Percentiles rank a stretch among this genome's conserved stretches.
phyloP scores from a whole-genome alignment of 1,284 basidiomycete genomes.

The Pseudozyma sp. region DNA sequence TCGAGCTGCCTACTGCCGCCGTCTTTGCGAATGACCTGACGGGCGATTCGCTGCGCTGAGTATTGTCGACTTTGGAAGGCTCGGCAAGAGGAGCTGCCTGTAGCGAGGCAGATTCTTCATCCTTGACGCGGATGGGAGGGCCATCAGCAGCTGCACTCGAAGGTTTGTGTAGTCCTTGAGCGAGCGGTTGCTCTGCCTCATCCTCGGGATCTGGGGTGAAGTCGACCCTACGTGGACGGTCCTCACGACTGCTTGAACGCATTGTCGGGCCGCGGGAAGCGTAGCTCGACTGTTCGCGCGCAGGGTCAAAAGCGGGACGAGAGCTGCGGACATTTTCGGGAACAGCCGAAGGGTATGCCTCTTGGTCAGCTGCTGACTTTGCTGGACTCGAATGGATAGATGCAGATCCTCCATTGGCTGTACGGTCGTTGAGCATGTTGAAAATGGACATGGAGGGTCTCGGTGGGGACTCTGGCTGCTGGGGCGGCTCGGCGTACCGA shows the following conservation, averaged over 20 bases:
- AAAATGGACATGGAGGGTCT: slow-evolving; percentile 53
- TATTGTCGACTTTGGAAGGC: not conserved
- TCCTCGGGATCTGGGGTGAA: slow-evolving; percentile 33
- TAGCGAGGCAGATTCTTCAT: slow-evolving; percentile 19
- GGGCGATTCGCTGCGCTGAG: slow-evolving; percentile 2
- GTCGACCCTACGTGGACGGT: slow-evolving; percentile 14
- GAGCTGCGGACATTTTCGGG: slow-evolving; percentile 13
- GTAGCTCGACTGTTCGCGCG: slow-evolving; percentile 21
- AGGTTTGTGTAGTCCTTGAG: slow-evolving; percentile 5
- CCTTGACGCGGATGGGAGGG: slow-evolving; percentile 27
- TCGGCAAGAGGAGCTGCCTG: slow-evolving; percentile 4
- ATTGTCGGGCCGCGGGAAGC: not conserved
- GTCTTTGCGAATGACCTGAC: not conserved
- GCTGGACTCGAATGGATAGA: slow-evolving; percentile 32
- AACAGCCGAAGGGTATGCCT: slow-evolving; percentile 1
- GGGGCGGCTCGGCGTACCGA: slow-evolving; percentile 22
- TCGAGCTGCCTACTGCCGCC: slow-evolving; percentile 4
- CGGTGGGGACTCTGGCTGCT: slow-evolving; percentile 38
- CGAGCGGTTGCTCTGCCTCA: slow-evolving; percentile 7
- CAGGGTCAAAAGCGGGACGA: slow-evolving; percentile 30
- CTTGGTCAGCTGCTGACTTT: slow-evolving; percentile 24
- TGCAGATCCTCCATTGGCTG: slow-evolving; percentile 26
- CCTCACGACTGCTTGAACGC: slow-evolving; percentile 17
- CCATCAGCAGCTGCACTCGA: not conserved
- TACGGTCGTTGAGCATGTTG: slow-evolving; percentile 53